These are phyloP conservation scores for Arthroderma sp. DNA, from an alignment of 2,329 filamentous ascomycete genomes.

Conservation along the genomic window DNA sequence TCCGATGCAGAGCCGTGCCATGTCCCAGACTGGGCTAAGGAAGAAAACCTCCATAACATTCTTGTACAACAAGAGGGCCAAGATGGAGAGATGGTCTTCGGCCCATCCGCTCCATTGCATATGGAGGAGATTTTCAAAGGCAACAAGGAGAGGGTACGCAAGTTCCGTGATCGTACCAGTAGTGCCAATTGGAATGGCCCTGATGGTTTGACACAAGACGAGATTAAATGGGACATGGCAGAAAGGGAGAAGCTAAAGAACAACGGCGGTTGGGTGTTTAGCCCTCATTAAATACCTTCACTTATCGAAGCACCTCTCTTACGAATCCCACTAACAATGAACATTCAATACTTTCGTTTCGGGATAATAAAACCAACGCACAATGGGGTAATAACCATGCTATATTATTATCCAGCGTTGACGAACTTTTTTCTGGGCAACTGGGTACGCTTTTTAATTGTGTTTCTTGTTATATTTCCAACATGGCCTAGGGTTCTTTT, in stretches of 20 bases:
- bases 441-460: not conserved
- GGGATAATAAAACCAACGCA: not conserved
- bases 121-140: conserved; percentile 96
- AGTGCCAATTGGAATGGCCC: conserved; percentile 85
- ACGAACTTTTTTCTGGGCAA: not conserved
- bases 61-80: conserved; percentile 67
- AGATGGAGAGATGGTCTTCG: conserved; percentile 75
- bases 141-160: conserved; percentile 71
- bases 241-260: conserved; percentile 66
- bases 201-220: conserved; percentile 76
- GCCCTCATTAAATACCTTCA: not conserved
- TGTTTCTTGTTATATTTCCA: not conserved
- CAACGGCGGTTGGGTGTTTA: conserved; percentile 71
- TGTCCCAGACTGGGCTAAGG: conserved; percentile 77
- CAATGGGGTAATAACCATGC: not conserved
- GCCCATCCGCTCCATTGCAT: conserved; percentile 71
- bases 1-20: conserved; percentile 49
- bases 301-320: not conserved
- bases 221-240: conserved; percentile 67
- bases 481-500: not conserved
- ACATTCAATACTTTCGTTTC: not conserved
- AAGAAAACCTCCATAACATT: conserved; percentile 64
- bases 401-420: not conserved
- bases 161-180: conserved; percentile 80
- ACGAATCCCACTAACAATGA: not conserved